Conservation (phyloP, 1,139 yeast genomes). For the Pichia cactophila region DNA sequence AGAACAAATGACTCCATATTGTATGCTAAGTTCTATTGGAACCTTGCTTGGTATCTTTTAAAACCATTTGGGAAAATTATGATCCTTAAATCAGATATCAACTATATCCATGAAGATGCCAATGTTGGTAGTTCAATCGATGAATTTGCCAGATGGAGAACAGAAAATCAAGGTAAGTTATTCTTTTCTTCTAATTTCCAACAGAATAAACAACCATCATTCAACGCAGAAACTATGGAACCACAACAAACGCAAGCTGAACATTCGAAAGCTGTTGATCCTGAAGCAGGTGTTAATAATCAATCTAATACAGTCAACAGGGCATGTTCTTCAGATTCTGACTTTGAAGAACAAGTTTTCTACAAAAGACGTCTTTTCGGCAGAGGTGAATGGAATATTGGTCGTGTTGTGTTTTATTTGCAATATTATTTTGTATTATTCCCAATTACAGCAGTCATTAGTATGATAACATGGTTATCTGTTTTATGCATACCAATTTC, state of each 20-base stretch:
- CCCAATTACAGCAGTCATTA: conserved; percentile 55
- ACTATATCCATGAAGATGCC: conserved; percentile 79
- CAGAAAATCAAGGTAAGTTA: conserved; percentile 55
- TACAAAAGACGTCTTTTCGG: conserved; percentile 60
- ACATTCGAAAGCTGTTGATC: not conserved
- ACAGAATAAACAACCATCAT: not conserved
- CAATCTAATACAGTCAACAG: not conserved
- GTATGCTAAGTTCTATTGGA: conserved; percentile 56
- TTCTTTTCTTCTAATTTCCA: conserved; percentile 47
- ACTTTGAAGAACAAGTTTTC: conserved; percentile 23
- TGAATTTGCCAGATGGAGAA: conserved; percentile 87
- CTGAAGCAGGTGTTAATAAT: not conserved
- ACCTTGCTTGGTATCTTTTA: conserved; percentile 62
- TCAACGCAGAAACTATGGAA: too few species aligned
- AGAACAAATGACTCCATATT: conserved; percentile 33
- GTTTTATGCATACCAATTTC: conserved; percentile 95
- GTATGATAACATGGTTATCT: conserved; percentile 65
- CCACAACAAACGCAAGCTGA: not conserved
- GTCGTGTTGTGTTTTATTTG: conserved; percentile 71
- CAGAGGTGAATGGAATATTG: conserved; percentile 86
- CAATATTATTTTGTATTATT: conserved; percentile 63
- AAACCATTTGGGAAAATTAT: conserved; percentile 91
- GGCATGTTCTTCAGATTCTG: conserved; percentile 3
- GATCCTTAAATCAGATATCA: conserved; percentile 66
- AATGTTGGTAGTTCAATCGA: conserved; percentile 80